Base-by-base conservation (phyloP, 768 basidiomycete genomes). In the Xerocomellus dryophilus region DNA sequence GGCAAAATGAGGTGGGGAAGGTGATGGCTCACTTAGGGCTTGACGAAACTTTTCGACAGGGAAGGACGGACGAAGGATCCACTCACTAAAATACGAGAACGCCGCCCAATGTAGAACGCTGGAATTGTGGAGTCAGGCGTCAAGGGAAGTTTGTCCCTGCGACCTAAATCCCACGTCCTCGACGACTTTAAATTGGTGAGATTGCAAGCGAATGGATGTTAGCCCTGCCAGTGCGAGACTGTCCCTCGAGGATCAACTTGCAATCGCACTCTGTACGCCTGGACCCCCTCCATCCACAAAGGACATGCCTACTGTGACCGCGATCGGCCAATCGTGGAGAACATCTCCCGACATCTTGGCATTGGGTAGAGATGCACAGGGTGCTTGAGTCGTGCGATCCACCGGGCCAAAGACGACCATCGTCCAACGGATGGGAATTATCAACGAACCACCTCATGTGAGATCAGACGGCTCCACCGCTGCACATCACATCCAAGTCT, bases 1-100 rank as follows among this genome's bases (percentile, higher is more conserved):
- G 89, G 88, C 65, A 81, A 7, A 66, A 66, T 42, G 85, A 90
- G 68, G 83, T 86, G 11, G 61, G 74, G 58, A 88, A 86, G 64
- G 85, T 83, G 2, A 67, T 66, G 54, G 69, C 73, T 27, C 74
- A n/a, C n/a, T n/a, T n/a, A 20, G 77, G 73, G 39, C 72, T 68
- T 21, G 79, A 81, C 44, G 4, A 32, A 12, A 12, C 31, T 2
- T 12, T 12, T 12, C 31, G 12, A 32, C 12, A n/a, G n/a, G n/a
- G n/a, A n/a, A n/a, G n/a, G n/a, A n/a, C n/a, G n/a, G n/a, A n/a
- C n/a, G 23, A 25, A 25, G 23, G 23, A 25, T 25, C 23, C 23
- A 5, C 23, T 25, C 23, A 25, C 23, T 5, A 32, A 32, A 29
- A 29, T 29, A 9, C 2, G 27, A 29, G 7, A 29, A 29, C 27